phyloP scores from a whole-genome alignment of 371 early-diverging fungal species.

The Mortierella sp. region DNA sequence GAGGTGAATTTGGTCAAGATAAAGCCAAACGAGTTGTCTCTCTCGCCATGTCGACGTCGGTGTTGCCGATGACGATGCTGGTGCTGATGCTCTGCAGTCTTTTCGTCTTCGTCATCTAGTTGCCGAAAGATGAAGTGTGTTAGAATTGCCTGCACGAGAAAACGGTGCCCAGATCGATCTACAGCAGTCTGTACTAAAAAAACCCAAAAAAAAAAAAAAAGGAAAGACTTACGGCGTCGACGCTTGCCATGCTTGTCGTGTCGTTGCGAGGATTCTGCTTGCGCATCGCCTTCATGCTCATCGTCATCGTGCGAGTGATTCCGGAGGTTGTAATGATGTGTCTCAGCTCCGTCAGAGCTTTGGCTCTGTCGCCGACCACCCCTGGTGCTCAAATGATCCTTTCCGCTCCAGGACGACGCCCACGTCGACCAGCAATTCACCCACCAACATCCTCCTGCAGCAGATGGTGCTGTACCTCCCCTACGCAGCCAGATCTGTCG shows the following conservation, averaged over 20 bases:
- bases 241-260: constrained; percentile 17
- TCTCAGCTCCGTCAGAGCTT: constrained; percentile 12
- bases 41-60: background rate
- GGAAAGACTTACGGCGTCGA: constrained; percentile 15
- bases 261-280: background rate
- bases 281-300: background rate
- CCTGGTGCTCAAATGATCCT: constrained; percentile 2
- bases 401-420: no score
- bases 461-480: background rate
- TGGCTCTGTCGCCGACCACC: constrained; percentile 14
- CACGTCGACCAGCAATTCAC: no score
- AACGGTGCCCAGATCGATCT: no score
- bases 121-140: no score
- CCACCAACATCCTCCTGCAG: no score
- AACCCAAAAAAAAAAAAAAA: constrained; percentile 1
- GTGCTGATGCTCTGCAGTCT: background rate
- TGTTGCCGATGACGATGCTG: background rate
- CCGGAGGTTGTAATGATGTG: constrained; percentile 14
- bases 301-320: background rate
- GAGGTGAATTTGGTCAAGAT: constrained; percentile 27
- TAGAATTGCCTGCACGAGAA: no score
- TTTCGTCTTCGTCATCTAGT: background rate
- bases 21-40: constrained; percentile 15
- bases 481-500: constrained; percentile 41
- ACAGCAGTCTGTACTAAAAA: no score